Evolutionary conservation across 352 stramenopile species (phyloP), one percentile per base, ranked within the genome.

Genomic region (Phytophthora vignae): DNA sequence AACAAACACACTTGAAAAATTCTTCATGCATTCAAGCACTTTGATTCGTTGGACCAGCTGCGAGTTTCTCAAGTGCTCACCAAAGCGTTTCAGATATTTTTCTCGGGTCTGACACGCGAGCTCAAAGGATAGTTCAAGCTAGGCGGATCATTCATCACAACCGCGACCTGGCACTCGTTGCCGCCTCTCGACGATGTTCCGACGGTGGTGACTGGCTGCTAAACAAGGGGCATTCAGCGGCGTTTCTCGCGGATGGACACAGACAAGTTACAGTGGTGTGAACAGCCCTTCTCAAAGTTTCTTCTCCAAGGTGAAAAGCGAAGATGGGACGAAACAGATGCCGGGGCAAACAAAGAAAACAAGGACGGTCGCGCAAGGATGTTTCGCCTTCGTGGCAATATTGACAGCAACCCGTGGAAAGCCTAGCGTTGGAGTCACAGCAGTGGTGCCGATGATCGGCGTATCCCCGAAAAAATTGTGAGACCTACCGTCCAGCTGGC

Each of bases 401-500:
- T 9, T 59, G 55, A 56, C 29, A 59, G 25, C 52, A 63, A 42
- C n/a, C 6, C 27, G 22, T 55, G 67, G 60, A 69, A 74, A 69
- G 67, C 25, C 67, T 55, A 19, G 19, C 1, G 3, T 42, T 54
- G 11, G 27, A 60, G 46, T 33, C 10, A 40, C 48, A 46, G 44
- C 29, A 57, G 54, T n/a, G 54, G 33, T 38, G 55, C 55, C 36
- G 36, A 21, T 36, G 40, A 60, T 48, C n/a, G n/a, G 19, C 22
- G 22, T 36, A 49, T 50, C 40, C 54, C 49, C 49, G 9, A 60
- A 31, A 46, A 64, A 69, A 49, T 67, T 71, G 72, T 74, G 59
- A 64, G 63, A 64, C 54, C 56, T 72, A 48, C 54, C 19, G 31
- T 50, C 46, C 60, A 73, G 64, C 70, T 77, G 70, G 60, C 70